Conservation (phyloP, 2,329 filamentous ascomycete genomes). For the Calonectria naviculata region DNA sequence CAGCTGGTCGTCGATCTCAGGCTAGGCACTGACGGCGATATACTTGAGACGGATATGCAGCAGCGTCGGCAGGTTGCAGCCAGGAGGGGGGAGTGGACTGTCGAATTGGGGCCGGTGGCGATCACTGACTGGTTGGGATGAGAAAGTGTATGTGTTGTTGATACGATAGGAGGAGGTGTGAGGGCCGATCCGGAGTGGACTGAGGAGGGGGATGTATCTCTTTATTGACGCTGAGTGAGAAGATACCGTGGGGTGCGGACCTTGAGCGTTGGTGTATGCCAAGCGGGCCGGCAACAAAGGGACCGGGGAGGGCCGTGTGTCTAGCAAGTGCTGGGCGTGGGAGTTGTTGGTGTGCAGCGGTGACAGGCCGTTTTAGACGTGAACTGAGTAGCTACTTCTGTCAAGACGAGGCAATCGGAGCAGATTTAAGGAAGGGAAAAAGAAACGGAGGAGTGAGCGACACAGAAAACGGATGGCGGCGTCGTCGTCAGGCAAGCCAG, state of each 20-base stretch:
- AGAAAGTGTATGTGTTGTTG: conserved; percentile 20
- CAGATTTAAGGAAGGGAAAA: not conserved
- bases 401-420: not conserved
- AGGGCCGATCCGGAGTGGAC: conserved; percentile 23
- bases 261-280: conserved; percentile 30
- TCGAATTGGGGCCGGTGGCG: conserved; percentile 31
- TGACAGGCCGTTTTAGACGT: not conserved
- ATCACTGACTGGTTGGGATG: conserved; percentile 37
- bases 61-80: conserved; percentile 29
- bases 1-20: conserved; percentile 28
- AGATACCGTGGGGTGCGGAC: conserved; percentile 38
- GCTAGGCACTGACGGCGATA: conserved; percentile 31
- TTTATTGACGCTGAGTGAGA: conserved; percentile 44
- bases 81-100: conserved; percentile 26
- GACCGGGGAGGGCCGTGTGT: conserved; percentile 14
- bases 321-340: conserved; percentile 10
- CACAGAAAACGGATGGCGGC: conserved; percentile 5
- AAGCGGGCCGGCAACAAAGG: conserved; percentile 8
- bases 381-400: not conserved
- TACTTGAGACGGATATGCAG: conserved; percentile 24
- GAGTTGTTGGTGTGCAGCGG: not conserved
- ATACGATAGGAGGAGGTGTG: conserved; percentile 32
- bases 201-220: conserved; percentile 30
- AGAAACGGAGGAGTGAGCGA: conserved; percentile 2
- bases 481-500: conserved; percentile 2